Conservation (phyloP, 345 rosid genomes). For the Clarkia xantiana region DNA sequence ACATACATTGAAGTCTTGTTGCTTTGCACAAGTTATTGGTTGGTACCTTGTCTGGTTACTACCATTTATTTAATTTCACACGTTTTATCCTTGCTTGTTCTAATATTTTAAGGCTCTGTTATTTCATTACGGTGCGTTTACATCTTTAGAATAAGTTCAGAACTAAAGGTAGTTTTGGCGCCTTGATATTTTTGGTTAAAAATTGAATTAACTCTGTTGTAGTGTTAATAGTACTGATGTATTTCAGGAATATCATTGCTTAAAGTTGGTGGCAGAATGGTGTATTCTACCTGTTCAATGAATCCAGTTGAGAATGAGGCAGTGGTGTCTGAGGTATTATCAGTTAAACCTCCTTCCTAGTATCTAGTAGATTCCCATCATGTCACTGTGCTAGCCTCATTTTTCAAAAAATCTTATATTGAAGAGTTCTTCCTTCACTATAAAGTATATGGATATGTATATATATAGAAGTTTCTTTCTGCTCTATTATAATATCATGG, state of each 20-base stretch:
- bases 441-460: background rate
- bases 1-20: no score
- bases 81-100: no score
- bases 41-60: no score
- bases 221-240: background rate
- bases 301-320: slow-evolving; percentile 97
- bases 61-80: no score
- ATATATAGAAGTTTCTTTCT: background rate
- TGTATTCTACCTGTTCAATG: slow-evolving; percentile 94
- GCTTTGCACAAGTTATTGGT: no score
- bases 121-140: no score
- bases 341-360: background rate
- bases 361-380: background rate
- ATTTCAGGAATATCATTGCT: slow-evolving; percentile 58
- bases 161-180: no score
- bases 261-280: slow-evolving; percentile 94
- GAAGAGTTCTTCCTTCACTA: background rate
- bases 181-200: no score
- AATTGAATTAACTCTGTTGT: no score
- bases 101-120: no score
- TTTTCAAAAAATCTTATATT: background rate
- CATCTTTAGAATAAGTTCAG: no score
- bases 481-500: background rate
- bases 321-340: slow-evolving; percentile 77
- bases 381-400: background rate